Base-by-base conservation (phyloP, 83 land plant species). In the Picea abies region DNA sequence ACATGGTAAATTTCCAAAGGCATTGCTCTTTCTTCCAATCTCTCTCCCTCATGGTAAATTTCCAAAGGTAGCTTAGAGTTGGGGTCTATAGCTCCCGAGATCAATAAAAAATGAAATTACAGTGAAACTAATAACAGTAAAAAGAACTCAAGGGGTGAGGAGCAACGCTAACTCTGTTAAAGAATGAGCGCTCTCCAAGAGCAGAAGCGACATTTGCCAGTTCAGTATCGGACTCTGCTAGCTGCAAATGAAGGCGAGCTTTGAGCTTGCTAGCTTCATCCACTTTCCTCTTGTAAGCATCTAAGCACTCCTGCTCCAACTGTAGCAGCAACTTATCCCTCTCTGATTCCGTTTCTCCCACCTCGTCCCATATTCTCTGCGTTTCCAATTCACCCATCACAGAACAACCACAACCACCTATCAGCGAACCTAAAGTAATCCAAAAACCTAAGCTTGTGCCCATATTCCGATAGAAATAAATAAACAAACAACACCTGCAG, bases 331-430 rank as follows among this genome's bases (percentile, higher is more conserved):
- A 86, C 83, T 64, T 89, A 56, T 94, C 95, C 82, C 87, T 89
- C 16, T 92, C 95, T 37, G 15, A 62, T n/a, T 89, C 93, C 73
- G 67, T 91, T 81, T 94, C 97, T 52, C 97, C 97, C 62, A 92
- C 87, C 70, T 94, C 97, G 79, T 92, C 91, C 97, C 97, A 94
- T 78, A 92, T 81, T 82, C 82, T 68, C 97, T 94, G 79, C 26
- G 56, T 20, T 32, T 37, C 56, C 20, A 78, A 44, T 5, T 44
- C 26, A 44, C 15, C 60, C 4, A 17, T 56, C 15, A 16, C 29
- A 25, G 7, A 61, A 23, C 23, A 4, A 22, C 35, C 35, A 65
- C 20, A 47, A 80, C 35, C 26, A 63, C 75, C 52, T 44, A 22
- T 47, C 56, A 10, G 61, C 17, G 7, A 82, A 52, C 17, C 73